Base-by-base conservation (phyloP, 225 moss, liverwort and hornwort species). In the Physcomitrellopsis africana region DNA sequence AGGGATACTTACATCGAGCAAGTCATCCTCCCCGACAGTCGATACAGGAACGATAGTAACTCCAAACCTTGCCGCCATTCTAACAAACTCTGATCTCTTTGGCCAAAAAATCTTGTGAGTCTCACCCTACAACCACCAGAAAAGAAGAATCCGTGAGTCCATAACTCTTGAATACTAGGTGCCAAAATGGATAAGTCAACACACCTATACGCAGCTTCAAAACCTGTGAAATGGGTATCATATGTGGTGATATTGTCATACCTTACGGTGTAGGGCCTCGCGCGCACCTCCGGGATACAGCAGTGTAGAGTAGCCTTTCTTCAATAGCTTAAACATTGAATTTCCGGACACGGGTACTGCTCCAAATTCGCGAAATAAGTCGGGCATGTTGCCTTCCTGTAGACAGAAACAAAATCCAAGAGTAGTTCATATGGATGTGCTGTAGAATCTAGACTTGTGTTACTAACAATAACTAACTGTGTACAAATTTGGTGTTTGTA, bases 231-330 rank as follows among this genome's bases (percentile, higher is more conserved):
- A 19, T 13, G 47, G 15, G 1, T 59, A 17, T 7, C n/a, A 24
- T 24, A 24, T 24, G 24, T 24, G 24, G 24, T 24, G 24, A 24
- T 24, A 24, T 24, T 24, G 24, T 24, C 24, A 51, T 76, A 99
- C 97, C 93, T 99, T 99, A 76, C 85, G 90, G 67, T 95, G 95
- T 2, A 99, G 81, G 44, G 97, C 93, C 83, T 99, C 97, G 8
- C 97, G 89, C 14, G 92, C 95, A 29, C 97, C 95, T 51, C 97
- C 95, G 16, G 97, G 97, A 81, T 99, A 99, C 3, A 99, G 65
- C 72, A 99, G 78, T 8, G 84, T 86, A 12, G 93, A 87, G 55
- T 93, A 90, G 16, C 93, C 97, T 72, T 64, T 78, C 53, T 89
- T 82, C 61, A 99, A 79, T 49, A 95, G 58, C 78, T 79, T 93